Base-by-base conservation (phyloP, 108 stramenopile genomes). In the Bacterosira constricta region DNA sequence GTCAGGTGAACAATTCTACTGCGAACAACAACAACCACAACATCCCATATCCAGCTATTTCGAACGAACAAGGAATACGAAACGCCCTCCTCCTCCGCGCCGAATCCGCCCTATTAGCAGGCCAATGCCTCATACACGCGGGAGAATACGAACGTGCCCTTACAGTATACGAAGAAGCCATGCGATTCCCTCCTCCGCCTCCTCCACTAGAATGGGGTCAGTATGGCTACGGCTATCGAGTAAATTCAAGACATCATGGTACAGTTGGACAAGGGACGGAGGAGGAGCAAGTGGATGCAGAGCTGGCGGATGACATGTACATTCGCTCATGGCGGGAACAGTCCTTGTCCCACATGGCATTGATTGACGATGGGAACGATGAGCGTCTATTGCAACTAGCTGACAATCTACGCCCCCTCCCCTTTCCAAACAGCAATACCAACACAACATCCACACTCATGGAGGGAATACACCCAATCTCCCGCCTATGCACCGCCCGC, bases 391-490 rank as follows among this genome's bases (percentile, higher is more conserved):
- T 77, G 37, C 73, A 53, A 6, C 51, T 73, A 11, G 72, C 78
- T 11, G 62, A 63, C 2, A 59, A 62, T 27, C 37, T 57, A 38
- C 18, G 12, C 6, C 44, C 77, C 11, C 17, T 60, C 10, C 64
- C 41, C 35, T 55, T 77, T 35, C 52, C 83, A 20, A 8, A 10
- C 12, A 31, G 25, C 0, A 30, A 49, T 49, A 34, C 7, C 20
- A 35, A 21, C 62, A 26, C 29, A 30, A n/a, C 21, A 55, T 11
- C 7, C 26, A 38, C 31, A 13, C 36, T 45, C 47, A 70, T 46
- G 53, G 69, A 47, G 38, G 62, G 46, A 3, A 86, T 90, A 49
- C 92, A 94, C 69, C 88, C 88, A 25, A 56, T 94, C 12, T 71
- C 92, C 18, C 70, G 88, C 1, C 71, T 94, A 4, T 87, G 82